Base-by-base conservation (phyloP, 352 stramenopile genomes). In the Globisporangium abappressorium region DNA sequence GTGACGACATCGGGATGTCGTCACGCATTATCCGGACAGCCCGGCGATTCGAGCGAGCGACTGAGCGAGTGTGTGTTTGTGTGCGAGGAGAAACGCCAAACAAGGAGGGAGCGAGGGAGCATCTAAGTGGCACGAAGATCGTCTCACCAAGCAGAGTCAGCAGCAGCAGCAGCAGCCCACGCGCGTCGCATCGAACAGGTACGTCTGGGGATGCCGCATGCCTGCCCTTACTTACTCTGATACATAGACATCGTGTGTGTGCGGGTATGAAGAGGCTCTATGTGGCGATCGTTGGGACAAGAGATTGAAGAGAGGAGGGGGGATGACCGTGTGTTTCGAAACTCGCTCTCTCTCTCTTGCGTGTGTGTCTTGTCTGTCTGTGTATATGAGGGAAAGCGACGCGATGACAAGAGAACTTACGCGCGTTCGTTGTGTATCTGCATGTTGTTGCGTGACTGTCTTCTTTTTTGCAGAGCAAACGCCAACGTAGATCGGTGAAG, bases 261-360 rank as follows among this genome's bases (percentile, higher is more conserved):
- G 20, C 15, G 38, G 26, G 38, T 15, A 22, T 46, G 26, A 51
- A 51, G 20, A n/a, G 43, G 8, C 34, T 49, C 30, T 20, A 30
- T 26, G 30, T 61, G 55, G 22, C 7, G 22, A 24, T 55, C 41
- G 58, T 26, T 65, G 60, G 24, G 53, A 61, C 62, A 55, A 61
- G 41, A n/a, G 62, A 55, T 38, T 11, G 55, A 41, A 22, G 43
- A 20, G 43, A 34, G 54, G 43, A 53, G 49, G 65, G 57, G 34
- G 51, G 22, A 41, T 15, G 18, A 51, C 18, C 22, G 18, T 46
- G n/a, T 28, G 59, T 53, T 30, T 30, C 33, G 65, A 49, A 70
- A 70, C 65, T 66, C 65, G 65, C 65, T 70, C 65, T 70, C 58
- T 70, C 9, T 34, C 57, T 56, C 20, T 24, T 36, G 49, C 41